Percentiles rank a stretch among this genome's conserved stretches.
Conservation (phyloP, 176 grass and related monocot species). For the Melocanna baccifera region DNA sequence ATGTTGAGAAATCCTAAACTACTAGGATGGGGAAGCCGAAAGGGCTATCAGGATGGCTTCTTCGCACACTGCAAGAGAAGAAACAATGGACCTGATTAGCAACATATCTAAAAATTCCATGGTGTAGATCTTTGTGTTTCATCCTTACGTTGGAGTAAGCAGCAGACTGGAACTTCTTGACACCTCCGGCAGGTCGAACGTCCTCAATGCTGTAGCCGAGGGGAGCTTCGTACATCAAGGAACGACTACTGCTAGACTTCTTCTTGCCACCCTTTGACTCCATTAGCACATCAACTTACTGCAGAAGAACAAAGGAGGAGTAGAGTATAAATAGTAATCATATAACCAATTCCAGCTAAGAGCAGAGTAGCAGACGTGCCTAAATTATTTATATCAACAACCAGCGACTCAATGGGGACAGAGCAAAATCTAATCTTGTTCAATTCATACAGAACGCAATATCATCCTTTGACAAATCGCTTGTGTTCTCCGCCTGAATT, state of each 20-base stretch:
- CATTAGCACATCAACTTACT: constrained; percentile 80
- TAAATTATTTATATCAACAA: not conserved
- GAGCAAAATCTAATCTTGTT: not conserved
- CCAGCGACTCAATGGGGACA: not conserved
- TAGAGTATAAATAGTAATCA: too few species aligned
- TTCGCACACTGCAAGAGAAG: constrained; percentile 60
- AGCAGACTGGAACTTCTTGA: constrained; percentile 77
- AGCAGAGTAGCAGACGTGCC: not conserved
- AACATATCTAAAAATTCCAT: not conserved
- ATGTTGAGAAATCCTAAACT: constrained; percentile 55
- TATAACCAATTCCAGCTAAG: not conserved
- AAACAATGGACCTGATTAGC: constrained; percentile 18
- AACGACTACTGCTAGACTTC: constrained; percentile 70
- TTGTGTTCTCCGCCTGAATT: not conserved
- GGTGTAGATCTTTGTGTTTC: not conserved
- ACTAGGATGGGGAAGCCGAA: constrained; percentile 27
- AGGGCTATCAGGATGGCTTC: constrained; percentile 77
- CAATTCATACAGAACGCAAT: not conserved
- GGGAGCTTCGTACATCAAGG: constrained; percentile 73
- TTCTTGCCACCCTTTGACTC: constrained; percentile 73
- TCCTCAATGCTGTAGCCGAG: constrained; percentile 84
- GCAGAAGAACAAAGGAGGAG: not conserved
- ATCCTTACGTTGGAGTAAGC: constrained; percentile 74
- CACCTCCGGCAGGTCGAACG: constrained; percentile 70
- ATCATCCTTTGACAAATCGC: not conserved